Evolutionary conservation across 257 asterid genomes (phyloP).

Genomic region (Solanum corneliomulleri): DNA sequence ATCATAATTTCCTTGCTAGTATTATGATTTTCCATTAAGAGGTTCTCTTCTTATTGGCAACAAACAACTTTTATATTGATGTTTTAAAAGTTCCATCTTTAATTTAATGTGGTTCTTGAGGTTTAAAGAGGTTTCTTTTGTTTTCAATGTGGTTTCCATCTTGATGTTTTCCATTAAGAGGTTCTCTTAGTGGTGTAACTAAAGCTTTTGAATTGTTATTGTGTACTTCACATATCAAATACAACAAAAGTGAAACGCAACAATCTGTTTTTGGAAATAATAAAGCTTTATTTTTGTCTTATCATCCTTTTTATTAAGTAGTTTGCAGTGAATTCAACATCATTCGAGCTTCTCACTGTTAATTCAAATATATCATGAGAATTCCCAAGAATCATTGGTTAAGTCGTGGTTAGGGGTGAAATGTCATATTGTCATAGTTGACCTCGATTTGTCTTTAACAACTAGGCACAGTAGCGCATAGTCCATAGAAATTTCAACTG

Average conservation of each 20-base stretch:
- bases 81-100: not conserved
- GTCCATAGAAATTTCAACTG: not conserved
- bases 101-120: not conserved
- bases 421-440: not conserved
- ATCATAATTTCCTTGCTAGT: not conserved
- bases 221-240: not conserved
- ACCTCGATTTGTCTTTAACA: not conserved
- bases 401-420: not conserved
- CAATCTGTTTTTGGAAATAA: not conserved
- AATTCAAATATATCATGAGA: not conserved
- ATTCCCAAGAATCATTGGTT: not conserved
- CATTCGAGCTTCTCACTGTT: not conserved
- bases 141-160: not conserved
- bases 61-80: not conserved
- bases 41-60: not conserved
- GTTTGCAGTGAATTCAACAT: not conserved
- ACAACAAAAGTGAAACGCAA: not conserved
- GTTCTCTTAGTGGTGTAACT: not conserved
- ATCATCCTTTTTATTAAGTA: not conserved
- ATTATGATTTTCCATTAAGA: not conserved
- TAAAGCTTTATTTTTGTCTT: not conserved
- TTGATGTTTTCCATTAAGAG: not conserved
- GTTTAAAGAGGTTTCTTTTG: not conserved
- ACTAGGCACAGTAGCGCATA: not conserved
- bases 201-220: not conserved